phyloP scores from a whole-genome alignment of 495 filamentous ascomycete genomes.

The Penicillium tannophilum region DNA sequence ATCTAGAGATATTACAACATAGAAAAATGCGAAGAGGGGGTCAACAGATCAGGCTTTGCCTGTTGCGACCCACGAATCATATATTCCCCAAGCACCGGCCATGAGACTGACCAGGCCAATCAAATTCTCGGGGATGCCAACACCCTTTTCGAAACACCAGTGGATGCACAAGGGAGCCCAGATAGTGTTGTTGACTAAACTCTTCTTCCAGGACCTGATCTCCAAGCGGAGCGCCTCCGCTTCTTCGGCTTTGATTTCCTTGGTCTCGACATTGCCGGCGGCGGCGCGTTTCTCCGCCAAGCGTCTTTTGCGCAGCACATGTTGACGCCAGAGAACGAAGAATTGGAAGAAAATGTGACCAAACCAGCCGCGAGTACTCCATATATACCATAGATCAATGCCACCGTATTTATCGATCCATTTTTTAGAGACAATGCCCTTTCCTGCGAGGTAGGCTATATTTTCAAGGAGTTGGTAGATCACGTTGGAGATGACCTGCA shows the following conservation, averaged over 20 bases:
- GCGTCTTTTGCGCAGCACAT: constrained; percentile 37
- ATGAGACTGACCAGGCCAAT: constrained; percentile 68
- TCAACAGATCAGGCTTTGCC: constrained; percentile 18
- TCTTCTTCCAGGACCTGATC: constrained; percentile 47
- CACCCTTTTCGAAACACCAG: constrained; percentile 75
- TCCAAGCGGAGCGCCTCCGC: constrained; percentile 42
- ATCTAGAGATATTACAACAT: not conserved
- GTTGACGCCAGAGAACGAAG: constrained; percentile 59
- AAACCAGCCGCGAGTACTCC: constrained; percentile 81
- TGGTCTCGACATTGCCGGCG: constrained; percentile 19
- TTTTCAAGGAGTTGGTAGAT: constrained; percentile 84
- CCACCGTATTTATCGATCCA: constrained; percentile 61
- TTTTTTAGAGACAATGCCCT: constrained; percentile 49
- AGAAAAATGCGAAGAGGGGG: not conserved
- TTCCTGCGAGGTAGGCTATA: constrained; percentile 70
- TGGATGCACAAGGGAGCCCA: constrained; percentile 71
- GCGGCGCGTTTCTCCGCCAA: constrained; percentile 22
- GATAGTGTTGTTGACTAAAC: constrained; percentile 51
- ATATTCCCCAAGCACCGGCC: constrained; percentile 47
- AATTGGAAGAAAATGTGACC: constrained; percentile 77
- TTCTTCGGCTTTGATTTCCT: constrained; percentile 39
- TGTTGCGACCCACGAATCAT: constrained; percentile 41
- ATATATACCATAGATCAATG: constrained; percentile 59
- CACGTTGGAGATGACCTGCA: constrained; percentile 68
- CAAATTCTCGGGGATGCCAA: constrained; percentile 67